Base-by-base conservation (phyloP, 495 filamentous ascomycete species). In the Penicillium chermesinum region DNA sequence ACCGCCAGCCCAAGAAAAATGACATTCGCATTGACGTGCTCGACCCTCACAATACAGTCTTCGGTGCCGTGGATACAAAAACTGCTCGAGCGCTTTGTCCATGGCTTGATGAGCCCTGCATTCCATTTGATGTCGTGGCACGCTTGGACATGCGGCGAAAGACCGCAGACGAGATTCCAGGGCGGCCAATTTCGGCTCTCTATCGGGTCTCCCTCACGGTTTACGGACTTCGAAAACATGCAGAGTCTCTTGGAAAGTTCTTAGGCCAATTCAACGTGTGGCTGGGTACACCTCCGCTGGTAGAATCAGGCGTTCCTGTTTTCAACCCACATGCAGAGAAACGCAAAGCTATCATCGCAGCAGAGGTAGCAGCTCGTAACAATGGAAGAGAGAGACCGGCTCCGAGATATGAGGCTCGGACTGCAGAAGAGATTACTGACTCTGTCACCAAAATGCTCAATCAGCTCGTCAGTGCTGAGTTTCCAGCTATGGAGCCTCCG, bases 381-480 rank as follows among this genome's bases (percentile, higher is more conserved):
- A 22, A n/a, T 7, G 19, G 1, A 1, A 56, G 63, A 27, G 53
- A 51, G 21, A 64, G 67, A 10, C 21, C 56, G 3, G 22, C 2
- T 7, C 49, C 70, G 34, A 74, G 66, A 44, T 77, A 77, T 50
- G 73, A 79, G 46, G 65, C 69, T 33, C 78, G 88, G 12, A 89
- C 86, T 1, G 79, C 80, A 2, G 91, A 97, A 55, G 90, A 96
- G 63, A 82, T 94, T 21, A 84, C 83, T 3, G 79, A 80, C 55
- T 89, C 95, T 19, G 86, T 96, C 10, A 78, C 88, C 62, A 82
- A 80, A 33, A 88, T 97, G 70, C 95, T 98, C 54, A 88, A 96
- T 64, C 82, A 79, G 12, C 78, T 97, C 13, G 79, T 85, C 52
- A 77, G 64, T 41, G 76, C 75, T 4, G 87, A 95, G 20, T 84